phyloP scores from a whole-genome alignment of 768 basidiomycete species.

The Heimioporus sp. region DNA sequence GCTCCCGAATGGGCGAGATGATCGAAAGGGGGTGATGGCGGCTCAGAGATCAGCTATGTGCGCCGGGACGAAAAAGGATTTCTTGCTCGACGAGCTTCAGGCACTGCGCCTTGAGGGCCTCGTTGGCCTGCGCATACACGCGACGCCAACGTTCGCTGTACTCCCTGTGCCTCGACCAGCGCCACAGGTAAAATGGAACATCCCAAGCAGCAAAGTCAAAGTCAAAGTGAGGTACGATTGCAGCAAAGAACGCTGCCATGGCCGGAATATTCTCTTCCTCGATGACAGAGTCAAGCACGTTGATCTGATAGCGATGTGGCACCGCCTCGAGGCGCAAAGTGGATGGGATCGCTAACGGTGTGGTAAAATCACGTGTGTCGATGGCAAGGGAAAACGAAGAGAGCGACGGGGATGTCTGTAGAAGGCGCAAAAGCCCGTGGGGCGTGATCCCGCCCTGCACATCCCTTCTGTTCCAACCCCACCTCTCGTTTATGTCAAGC shows the following conservation, averaged over 20 bases:
- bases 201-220: neutral
- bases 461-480: slow-evolving; percentile 1
- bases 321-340: too few relatives aligned
- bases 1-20: too few relatives aligned
- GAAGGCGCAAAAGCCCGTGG: neutral
- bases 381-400: neutral
- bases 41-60: too few relatives aligned
- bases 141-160: too few relatives aligned
- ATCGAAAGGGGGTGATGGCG: too few relatives aligned
- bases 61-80: too few relatives aligned
- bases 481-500: slow-evolving; percentile 3
- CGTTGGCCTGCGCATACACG: too few relatives aligned
- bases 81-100: too few relatives aligned
- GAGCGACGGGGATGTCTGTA: neutral
- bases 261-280: neutral
- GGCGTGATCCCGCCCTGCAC: slow-evolving; percentile 3
- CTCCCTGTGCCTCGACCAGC: too few relatives aligned
- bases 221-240: neutral
- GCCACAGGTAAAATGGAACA: too few relatives aligned
- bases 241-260: slow-evolving; percentile 2
- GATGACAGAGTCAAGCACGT: slow-evolving; percentile 6
- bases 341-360: neutral
- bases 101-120: too few relatives aligned
- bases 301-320: neutral
- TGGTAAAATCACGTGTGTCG: slow-evolving; percentile 1